Percentiles rank a stretch among this genome's conserved stretches.
phyloP scores from a whole-genome alignment of 2,329 filamentous ascomycete genomes.

The Ceratocystis destructans region DNA sequence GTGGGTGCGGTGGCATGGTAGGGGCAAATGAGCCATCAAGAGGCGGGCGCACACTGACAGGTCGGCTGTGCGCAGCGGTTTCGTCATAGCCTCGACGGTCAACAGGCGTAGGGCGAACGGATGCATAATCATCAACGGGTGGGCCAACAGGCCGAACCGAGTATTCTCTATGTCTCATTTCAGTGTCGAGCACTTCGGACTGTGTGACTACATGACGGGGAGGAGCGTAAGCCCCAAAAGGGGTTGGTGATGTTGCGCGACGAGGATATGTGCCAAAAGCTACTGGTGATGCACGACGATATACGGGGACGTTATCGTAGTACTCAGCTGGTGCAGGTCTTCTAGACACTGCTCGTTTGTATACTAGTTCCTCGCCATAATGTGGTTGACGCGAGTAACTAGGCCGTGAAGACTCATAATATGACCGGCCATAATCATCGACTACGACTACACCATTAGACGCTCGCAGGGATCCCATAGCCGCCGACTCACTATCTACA shows the following conservation, averaged over 20 bases:
- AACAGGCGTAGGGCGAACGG: conserved; percentile 32
- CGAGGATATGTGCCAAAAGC: conserved; percentile 23
- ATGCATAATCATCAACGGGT: conserved; percentile 34
- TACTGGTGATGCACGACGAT: conserved; percentile 38
- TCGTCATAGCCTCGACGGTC: conserved; percentile 33
- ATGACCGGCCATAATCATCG: conserved; percentile 73
- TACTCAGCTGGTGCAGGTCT: conserved; percentile 34
- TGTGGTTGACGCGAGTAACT: neutral
- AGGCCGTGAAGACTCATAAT: conserved; percentile 39
- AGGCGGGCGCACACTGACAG: conserved; percentile 11
- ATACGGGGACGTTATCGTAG: conserved; percentile 38
- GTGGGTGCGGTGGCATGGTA: conserved; percentile 36
- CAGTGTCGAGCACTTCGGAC: conserved; percentile 35
- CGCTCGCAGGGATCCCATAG: conserved; percentile 38
- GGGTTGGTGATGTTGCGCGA: no score
- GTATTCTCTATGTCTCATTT: conserved; percentile 30
- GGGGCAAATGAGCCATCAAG: neutral
- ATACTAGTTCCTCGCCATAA: conserved; percentile 37
- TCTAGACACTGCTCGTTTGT: conserved; percentile 47
- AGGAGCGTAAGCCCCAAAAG: conserved; percentile 25
- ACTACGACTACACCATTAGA: conserved; percentile 57
- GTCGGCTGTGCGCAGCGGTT: conserved; percentile 37
- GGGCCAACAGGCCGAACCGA: conserved; percentile 28
- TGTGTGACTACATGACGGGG: conserved; percentile 48
- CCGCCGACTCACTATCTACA: conserved; percentile 25